These are phyloP conservation scores for Phoenix dactylifera DNA, from an alignment of 176 grass and related monocot species.

Conservation along the genomic window DNA sequence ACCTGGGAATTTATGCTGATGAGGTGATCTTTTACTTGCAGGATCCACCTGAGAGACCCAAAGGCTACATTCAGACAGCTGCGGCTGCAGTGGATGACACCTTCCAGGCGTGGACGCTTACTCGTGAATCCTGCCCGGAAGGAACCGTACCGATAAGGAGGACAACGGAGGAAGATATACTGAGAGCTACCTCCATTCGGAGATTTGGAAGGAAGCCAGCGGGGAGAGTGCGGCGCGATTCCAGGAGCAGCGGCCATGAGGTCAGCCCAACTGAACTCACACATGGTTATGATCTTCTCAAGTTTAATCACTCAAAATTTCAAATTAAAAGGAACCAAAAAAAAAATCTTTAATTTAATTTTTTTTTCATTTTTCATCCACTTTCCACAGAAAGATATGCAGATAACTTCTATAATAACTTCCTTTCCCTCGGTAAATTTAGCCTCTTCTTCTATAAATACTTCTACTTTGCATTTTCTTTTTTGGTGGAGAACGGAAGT, in stretches of 20 bases:
- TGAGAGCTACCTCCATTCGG: background rate
- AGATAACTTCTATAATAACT: too few relatives aligned
- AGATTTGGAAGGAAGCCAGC: constrained; percentile 7
- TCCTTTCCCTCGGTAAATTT: too few relatives aligned
- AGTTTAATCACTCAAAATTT: too few relatives aligned
- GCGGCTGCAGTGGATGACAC: background rate
- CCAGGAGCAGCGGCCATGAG: constrained; percentile 2
- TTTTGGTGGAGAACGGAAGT: too few relatives aligned
- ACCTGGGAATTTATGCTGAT: background rate
- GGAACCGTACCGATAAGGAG: constrained; percentile 11
- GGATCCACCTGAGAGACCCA: constrained; percentile 9
- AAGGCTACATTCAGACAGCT: background rate
- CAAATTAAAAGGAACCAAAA: too few relatives aligned
- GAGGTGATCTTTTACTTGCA: background rate
- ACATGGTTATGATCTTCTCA: too few relatives aligned
- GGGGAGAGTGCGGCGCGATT: background rate
- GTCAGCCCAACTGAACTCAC: background rate
- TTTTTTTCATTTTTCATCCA: too few relatives aligned
- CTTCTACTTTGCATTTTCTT: too few relatives aligned
- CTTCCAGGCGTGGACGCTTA: background rate
- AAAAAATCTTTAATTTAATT: too few relatives aligned
- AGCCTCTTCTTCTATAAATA: too few relatives aligned
- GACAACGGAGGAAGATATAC: background rate
- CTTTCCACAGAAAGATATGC: too few relatives aligned
- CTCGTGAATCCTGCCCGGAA: constrained; percentile 2